Evolutionary conservation across 2,329 filamentous ascomycete species (phyloP), one percentile per base, ranked within the genome.

Genomic region (Colletotrichum sp.): DNA sequence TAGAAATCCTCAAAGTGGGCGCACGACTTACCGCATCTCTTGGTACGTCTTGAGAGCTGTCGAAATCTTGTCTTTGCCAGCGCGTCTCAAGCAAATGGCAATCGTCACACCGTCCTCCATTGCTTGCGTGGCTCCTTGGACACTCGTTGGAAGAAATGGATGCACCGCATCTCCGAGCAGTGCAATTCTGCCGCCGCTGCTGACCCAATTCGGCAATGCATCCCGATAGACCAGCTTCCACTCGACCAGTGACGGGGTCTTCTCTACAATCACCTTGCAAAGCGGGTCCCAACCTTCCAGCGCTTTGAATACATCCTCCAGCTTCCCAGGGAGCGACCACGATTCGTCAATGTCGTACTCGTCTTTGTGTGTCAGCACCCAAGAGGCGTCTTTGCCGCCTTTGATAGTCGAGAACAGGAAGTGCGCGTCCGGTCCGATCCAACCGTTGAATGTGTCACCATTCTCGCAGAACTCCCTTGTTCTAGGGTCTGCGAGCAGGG

Each of bases 221-320:
- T 61, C n/a, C 28, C 58, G 30, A 15, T 61, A 61, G 18, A 61
- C 58, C 8, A 61, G 58, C 28, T 61, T 61, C 58, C 58, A 61
- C 30, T 61, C 58, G 5, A 61, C 58, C 18, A 61, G 18, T 5
- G 58, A 61, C n/a, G 30, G 58, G 0, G 58, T 61, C 30, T 61
- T 61, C 58, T 61, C 58, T 7, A 61, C 58, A 2, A 61, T 61
- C 2, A 34, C 28, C n/a, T 21, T 61, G 18, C 58, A 61, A 34
- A 61, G 58, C 7, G 58, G 58, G 0, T 61, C 30, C 58, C 58
- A 61, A 0, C 58, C 58, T 32, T 61, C 58, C 4, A 61, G 58
- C 8, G 58, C 58, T 34, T 21, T 30, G 28, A 32, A 34, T 0
- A 61, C 58, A 0, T 61, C 58, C 16, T 61, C 30, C 7, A 61